phyloP scores from a whole-genome alignment of 164 flowering plant species.

The Akebia trifoliata region DNA sequence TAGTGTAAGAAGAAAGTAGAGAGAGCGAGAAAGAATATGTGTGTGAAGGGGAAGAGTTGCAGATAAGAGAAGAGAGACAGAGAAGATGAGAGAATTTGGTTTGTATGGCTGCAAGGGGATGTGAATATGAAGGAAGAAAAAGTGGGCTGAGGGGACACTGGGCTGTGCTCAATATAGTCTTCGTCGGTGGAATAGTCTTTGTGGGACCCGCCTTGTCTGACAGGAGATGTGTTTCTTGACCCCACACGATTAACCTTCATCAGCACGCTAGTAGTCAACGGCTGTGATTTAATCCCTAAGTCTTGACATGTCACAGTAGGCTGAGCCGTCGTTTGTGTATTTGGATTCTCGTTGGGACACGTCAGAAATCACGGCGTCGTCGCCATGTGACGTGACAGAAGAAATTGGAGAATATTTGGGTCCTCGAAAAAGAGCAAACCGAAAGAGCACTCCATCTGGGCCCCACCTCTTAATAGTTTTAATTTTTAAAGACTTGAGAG shows the following conservation, averaged over 20 bases:
- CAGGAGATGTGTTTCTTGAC: conserved; percentile 7
- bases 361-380: conserved; percentile 35
- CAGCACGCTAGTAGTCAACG: conserved; percentile 9
- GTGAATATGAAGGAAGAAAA: conserved; percentile 61
- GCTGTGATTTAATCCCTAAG: conserved; percentile 11
- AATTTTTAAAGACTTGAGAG: not conserved
- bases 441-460: conserved; percentile 54
- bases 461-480: conserved; percentile 11
- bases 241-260: conserved; percentile 14
- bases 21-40: not conserved
- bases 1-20: not conserved
- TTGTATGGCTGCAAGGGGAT: conserved; percentile 9
- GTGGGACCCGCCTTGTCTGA: conserved; percentile 13
- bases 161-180: conserved; percentile 13
- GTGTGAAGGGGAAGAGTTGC: not conserved
- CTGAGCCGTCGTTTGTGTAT: not conserved
- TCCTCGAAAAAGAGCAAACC: conserved; percentile 56
- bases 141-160: too few species aligned
- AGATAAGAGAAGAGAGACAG: conserved; percentile 8
- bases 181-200: conserved; percentile 22
- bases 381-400: conserved; percentile 30
- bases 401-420: conserved; percentile 42
- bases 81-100: conserved; percentile 1
- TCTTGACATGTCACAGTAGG: too few species aligned
- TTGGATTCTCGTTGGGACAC: conserved; percentile 10